Base-by-base conservation (phyloP, 73 alveolate genomes). In the Durusdinium trenchii region DNA sequence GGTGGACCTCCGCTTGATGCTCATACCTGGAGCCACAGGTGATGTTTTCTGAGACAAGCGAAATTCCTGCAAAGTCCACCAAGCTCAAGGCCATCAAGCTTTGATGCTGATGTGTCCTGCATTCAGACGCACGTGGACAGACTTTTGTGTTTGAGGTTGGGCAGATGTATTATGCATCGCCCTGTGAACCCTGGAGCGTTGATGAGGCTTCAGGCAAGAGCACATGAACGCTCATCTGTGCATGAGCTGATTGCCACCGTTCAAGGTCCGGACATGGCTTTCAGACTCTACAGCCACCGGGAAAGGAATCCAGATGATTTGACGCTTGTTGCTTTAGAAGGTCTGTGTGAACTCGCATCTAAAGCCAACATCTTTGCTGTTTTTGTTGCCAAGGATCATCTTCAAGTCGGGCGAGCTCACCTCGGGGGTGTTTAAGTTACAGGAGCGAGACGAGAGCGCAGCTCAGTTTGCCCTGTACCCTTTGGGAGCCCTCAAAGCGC, bases 381-480 rank as follows among this genome's bases (percentile, higher is more conserved):
- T n/a, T n/a, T n/a, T 57, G 28, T 9, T 3, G 30, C 97, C n/a
- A 5, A 91, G 97, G 97, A 91, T 91, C 3, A 91, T 76, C 32
- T 91, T 91, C 84, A n/a, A 45, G 57, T 6, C 97, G 30, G 89
- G 97, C 12, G 95, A 85, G 5, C 97, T 91, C 87, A 67, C 87
- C 40, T 91, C 97, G 35, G 97, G 97, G 32, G 54, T 91, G 35
- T 91, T 91, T 76, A 54, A 87, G 60, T 51, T 91, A 35, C 97
- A 91, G 87, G 97, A 91, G 75, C 45, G 97, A 48, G 97, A 91
- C 50, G 97, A 91, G 97, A 38, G 43, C 57, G 35, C 48, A 50
- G 94, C 40, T 40, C 20, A 32, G 26, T 45, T 50, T 35, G 54
- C 54, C 46, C 50, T 16, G 54, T 16, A 6, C 46, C 30, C 9